A percentile compares a stretch with the other conserved stretches of the same genome.
These are phyloP conservation scores for Phytophthora fragariaefolia DNA, from an alignment of 352 stramenopile genomes.

Conservation along the genomic window DNA sequence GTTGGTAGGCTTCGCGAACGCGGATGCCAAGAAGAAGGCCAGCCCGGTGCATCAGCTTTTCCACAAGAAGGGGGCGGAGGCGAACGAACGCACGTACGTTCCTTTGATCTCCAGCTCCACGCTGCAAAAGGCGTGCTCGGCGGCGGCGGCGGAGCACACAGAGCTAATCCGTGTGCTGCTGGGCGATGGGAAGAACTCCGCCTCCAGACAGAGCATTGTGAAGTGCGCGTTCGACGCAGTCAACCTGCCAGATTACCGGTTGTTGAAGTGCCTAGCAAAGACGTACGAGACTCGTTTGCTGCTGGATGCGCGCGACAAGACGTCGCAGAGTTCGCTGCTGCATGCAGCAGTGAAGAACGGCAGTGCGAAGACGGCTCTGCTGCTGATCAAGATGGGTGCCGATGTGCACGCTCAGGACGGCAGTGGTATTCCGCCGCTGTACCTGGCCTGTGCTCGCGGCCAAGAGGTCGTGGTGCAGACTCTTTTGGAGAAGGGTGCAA, in stretches of 20 bases:
- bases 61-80: slow-evolving; percentile 39
- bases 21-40: slow-evolving; percentile 33
- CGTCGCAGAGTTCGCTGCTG: slow-evolving; percentile 60
- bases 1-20: slow-evolving; percentile 46
- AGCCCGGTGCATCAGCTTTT: slow-evolving; percentile 46
- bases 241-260: slow-evolving; percentile 50
- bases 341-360: slow-evolving; percentile 65
- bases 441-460: slow-evolving; percentile 78
- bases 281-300: slow-evolving; percentile 53
- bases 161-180: slow-evolving; percentile 56
- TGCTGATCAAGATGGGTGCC: slow-evolving; percentile 66
- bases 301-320: slow-evolving; percentile 49
- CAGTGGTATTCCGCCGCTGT: slow-evolving; percentile 73
- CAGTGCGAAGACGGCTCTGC: slow-evolving; percentile 58
- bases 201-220: slow-evolving; percentile 41
- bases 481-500: slow-evolving; percentile 64
- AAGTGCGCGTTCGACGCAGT: slow-evolving; percentile 60
- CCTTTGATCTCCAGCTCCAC: slow-evolving; percentile 43
- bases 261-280: slow-evolving; percentile 63
- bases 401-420: slow-evolving; percentile 72
- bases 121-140: slow-evolving; percentile 55
- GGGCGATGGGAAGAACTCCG: slow-evolving; percentile 49
- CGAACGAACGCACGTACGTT: slow-evolving; percentile 24
- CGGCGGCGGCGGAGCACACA: slow-evolving; percentile 52
- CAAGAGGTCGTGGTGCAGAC: slow-evolving; percentile 64